A percentile compares a stretch with the other conserved stretches of the same genome.
Conservation (phyloP, 1,284 basidiomycete species). For the Naganishia sp. region DNA sequence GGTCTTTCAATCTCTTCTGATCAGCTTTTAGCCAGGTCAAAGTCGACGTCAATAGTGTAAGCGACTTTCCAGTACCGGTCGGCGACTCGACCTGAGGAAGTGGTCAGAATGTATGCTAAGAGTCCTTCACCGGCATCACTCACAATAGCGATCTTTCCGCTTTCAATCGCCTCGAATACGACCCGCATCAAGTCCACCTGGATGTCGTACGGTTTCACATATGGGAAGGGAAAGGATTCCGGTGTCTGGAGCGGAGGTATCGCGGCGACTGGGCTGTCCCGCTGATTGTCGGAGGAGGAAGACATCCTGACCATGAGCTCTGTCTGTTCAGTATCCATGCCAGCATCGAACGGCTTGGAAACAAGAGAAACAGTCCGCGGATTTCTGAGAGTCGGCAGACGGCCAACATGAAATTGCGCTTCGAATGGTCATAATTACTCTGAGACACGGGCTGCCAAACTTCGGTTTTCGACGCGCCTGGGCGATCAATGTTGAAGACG, state of each 20-base stretch:
- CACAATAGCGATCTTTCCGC: constrained; percentile 67
- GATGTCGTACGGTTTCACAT: constrained; percentile 77
- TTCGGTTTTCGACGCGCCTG: background rate
- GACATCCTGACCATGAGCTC: background rate
- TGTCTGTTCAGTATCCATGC: too few species aligned
- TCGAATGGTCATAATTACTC: background rate
- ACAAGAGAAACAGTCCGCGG: too few species aligned
- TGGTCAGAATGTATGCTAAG: background rate
- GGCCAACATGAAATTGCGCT: background rate
- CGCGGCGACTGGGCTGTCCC: background rate
- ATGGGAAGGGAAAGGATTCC: constrained; percentile 73
- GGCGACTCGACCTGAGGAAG: constrained; percentile 67
- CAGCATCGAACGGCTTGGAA: too few species aligned
- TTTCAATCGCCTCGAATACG: constrained; percentile 78
- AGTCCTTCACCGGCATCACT: constrained; percentile 34
- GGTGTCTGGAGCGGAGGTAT: constrained; percentile 58
- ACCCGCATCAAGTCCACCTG: constrained; percentile 87
- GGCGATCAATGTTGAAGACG: background rate
- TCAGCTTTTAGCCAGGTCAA: constrained; percentile 71
- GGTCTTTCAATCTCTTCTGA: constrained; percentile 39
- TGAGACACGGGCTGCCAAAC: constrained; percentile 3
- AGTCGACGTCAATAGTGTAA: constrained; percentile 77
- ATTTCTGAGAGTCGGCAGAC: too few species aligned
- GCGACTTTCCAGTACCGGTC: constrained; percentile 85
- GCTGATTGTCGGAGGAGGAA: background rate